Evolutionary conservation across 192 early-diverging fungal genomes (phyloP), one percentile per base, ranked within the genome.

Genomic region (Umbelopsis isabellina): DNA sequence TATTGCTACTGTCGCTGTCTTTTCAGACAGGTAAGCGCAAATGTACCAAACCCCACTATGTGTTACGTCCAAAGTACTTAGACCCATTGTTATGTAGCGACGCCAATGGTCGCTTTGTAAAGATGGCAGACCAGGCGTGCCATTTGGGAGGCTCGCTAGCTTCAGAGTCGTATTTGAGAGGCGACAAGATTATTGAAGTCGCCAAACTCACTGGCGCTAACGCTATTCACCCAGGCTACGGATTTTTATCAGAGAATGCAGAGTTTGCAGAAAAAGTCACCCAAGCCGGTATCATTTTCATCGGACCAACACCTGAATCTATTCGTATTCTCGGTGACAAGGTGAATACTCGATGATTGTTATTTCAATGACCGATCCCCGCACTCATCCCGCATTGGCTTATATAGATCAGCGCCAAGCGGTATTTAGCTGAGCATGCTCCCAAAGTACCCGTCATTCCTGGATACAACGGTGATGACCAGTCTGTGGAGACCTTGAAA

Each of bases 381-480:
- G 15, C 30, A n/a, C 67, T 45, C 41, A 41, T 35, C 22, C 16
- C 16, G 55, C 13, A 13, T 23, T 23, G 16, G 37, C 0, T 37
- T 6, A 10, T 35, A 16, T 47, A 82, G 82, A 85, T 84, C 67
- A 77, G 77, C 20, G 85, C 87, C 55, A 88, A 88, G 71, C 77
- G 84, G 48, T 75, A 86, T n/a, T 72, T 88, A 20, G 68, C 79
- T n/a, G 76, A 79, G 45, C 71, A 88, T 67, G 82, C 82, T 16
- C 76, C 83, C 13, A 75, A 81, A 2, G 86, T 91, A 10, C 86
- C 88, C 2, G 66, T 87, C 18, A 84, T 91, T 45, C 89, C 89
- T 5, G 88, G 89, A 27, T 91, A 90, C 73, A 86, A 91, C 68
- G 89, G 87, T 61, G 75, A 71, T 4, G 81, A 89, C 69, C 88